Evolutionary conservation across 345 rosid species (phyloP), one percentile per base, ranked within the genome.

Genomic region (Corymbia maculata): DNA sequence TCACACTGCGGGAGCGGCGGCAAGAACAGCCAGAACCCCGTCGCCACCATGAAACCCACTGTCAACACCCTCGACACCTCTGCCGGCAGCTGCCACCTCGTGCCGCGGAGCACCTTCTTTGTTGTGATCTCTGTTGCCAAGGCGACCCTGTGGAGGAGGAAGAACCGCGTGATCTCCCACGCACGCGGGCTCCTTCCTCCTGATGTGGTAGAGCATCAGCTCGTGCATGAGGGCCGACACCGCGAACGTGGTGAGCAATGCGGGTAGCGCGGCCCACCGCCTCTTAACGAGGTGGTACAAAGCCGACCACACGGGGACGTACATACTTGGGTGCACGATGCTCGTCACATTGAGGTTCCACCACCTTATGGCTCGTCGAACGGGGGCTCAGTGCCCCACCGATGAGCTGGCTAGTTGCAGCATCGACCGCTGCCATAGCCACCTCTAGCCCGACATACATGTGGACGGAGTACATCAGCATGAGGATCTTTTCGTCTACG

Each of bases 141-240:
- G 22, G 87, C 88, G 17, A 57, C 87, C 21, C 93, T 90, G 2
- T 88, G 93, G 26, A 92, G 70, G 57, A 92, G 42, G 80, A 92
- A 89, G 88, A 92, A 90, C 66, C 85, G 51, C 85, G 64, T 89
- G 26, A 90, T 52, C 79, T 85, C 92, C 92, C 93, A 89, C 45
- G 79, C 93, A 89, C 45, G 79, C 52, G 21, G 92, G 88, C 26
- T 15, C 14, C 84, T 42, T 88, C 57, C 92, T 55, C 13, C 91
- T 90, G 8, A 86, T 13, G 90, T 90, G 52, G 86, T 75, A 90
- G 61, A 88, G 86, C 4, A 88, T 64, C 30, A 90, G 75, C 88
- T 90, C 89, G 88, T 92, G 93, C 93, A 92, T 88, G 75, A 90
- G 26, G 9, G 52, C 92, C 2, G 90, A 92, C 22, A 89, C 90